Evolutionary conservation across 495 filamentous ascomycete genomes (phyloP), one percentile per base, ranked within the genome.

Genomic region (Copromyces sp.): DNA sequence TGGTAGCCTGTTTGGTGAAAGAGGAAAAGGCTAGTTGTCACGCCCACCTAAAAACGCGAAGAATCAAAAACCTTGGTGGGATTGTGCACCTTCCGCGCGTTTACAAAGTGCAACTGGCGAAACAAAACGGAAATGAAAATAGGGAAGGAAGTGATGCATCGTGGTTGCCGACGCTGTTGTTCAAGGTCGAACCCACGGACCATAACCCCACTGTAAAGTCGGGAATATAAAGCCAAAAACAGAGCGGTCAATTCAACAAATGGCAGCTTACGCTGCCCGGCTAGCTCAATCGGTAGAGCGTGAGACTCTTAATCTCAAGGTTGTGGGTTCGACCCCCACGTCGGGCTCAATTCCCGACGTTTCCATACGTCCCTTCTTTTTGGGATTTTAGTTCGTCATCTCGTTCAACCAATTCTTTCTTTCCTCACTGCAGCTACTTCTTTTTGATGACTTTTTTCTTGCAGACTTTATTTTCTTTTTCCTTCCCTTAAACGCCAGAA

Each of bases 261-360:
- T 65, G 53, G 53, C 53, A 65, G 53, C 53, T 32, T 61, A 29
- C 24, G 53, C 53, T 65, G 79, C 79, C 79, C 78, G 81, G 88
- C 88, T 91, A 91, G 89, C 89, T 92, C 90, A 91, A 91, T 91
- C 89, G 89, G 89, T 90, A 91, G 89, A 91, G 90, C 90, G 89
- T 91, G 87, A 90, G 89, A 91, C 89, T 91, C 89, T 91, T 91
- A 61, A 61, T 61, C 53, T 61, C 53, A 61, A 61, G 53, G 53
- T 61, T 61, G 53, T 61, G 53, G 20, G 20, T 53, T 61, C 53
- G 53, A 65, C 53, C 53, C 53, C 53, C 53, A 61, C 53, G 53
- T 61, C 53, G 53, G 53, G 53, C 53, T 61, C 53, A 61, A 61
- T 61, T 35, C 53, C 53, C 53, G 53, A 9, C 14, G 53, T 61